A percentile compares a stretch with the other conserved stretches of the same genome.
Evolutionary conservation across 805 yeast genomes (phyloP).

Genomic region (Saccharomycopsis sp.): DNA sequence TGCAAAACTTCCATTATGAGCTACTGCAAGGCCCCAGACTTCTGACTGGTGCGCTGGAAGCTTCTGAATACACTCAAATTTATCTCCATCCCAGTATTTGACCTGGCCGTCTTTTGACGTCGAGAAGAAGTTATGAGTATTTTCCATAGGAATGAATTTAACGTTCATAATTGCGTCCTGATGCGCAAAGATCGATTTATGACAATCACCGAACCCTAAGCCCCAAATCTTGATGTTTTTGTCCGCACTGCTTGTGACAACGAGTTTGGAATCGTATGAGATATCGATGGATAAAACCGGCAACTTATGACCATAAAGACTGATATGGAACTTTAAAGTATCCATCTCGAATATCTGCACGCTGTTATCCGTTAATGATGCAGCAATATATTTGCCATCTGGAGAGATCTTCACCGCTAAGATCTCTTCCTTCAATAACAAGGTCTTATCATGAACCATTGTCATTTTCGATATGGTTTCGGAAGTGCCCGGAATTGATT

Average conservation of each 20-base stretch:
- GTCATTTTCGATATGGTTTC: conserved; percentile 46
- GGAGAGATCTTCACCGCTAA: conserved; percentile 75
- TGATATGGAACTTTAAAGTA: conserved; percentile 77
- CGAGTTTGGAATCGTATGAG: conserved; percentile 77
- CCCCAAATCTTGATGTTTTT: conserved; percentile 99
- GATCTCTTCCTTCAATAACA: conserved; percentile 84
- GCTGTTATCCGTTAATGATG: conserved; percentile 85
- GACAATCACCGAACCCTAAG: conserved; percentile 97
- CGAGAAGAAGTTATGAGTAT: conserved; percentile 84
- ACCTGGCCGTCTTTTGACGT: conserved; percentile 83
- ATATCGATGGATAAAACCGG: conserved; percentile 93
- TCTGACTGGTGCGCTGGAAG: conserved; percentile 84
- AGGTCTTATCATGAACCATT: conserved; percentile 66
- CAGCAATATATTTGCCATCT: conserved; percentile 69
- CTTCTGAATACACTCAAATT: conserved; percentile 89
- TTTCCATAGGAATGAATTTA: conserved; percentile 56
- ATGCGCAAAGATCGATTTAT: conserved; percentile 92
- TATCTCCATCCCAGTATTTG: conserved; percentile 98
- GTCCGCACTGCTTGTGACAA: conserved; percentile 93
- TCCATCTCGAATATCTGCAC: conserved; percentile 90
- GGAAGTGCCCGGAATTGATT: conserved; percentile 63
- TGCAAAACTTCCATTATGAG: conserved; percentile 60
- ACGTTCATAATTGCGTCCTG: conserved; percentile 93
- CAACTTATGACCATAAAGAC: conserved; percentile 91
- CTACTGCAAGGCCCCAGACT: conserved; percentile 87